A percentile compares a stretch with the other conserved stretches of the same genome.
These are phyloP conservation scores for Vitis rupestris DNA, from an alignment of 164 flowering plant genomes.

Conservation along the genomic window DNA sequence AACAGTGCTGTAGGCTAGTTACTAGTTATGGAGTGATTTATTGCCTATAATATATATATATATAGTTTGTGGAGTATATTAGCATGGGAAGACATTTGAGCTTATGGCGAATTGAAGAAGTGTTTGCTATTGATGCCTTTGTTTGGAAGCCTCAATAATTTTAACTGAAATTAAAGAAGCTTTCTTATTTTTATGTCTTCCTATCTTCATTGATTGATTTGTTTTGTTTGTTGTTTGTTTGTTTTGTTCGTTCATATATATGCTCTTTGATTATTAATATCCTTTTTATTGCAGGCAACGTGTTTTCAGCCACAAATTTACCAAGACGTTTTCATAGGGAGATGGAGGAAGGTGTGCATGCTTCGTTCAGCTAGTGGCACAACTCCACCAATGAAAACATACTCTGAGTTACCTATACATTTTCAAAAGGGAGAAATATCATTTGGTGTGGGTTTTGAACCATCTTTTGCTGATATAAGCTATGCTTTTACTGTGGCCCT, in stretches of 20 bases:
- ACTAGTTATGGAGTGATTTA: no score
- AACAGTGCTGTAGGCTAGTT: no score
- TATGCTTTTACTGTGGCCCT: slow-evolving; percentile 98
- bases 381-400: slow-evolving; percentile 94
- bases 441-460: slow-evolving; percentile 95
- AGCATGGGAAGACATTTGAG: no score
- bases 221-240: background rate
- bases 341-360: slow-evolving; percentile 89
- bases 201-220: background rate
- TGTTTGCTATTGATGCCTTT: background rate
- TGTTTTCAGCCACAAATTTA: slow-evolving; percentile 89
- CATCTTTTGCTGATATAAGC: slow-evolving; percentile 86
- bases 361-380: slow-evolving; percentile 96
- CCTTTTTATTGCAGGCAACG: slow-evolving; percentile 73
- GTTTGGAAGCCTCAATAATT: background rate
- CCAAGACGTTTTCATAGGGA: slow-evolving; percentile 88
- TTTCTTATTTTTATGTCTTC: background rate
- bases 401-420: slow-evolving; percentile 69
- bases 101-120: no score
- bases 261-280: slow-evolving; percentile 3
- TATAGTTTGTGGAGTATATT: no score
- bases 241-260: background rate
- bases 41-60: no score
- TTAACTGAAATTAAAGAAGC: no score
- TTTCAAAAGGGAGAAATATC: slow-evolving; percentile 78